A percentile compares a stretch with the other conserved stretches of the same genome.
Evolutionary conservation across 108 stramenopile species (phyloP).

Genomic region (Pseudonitzschia multiseries): DNA sequence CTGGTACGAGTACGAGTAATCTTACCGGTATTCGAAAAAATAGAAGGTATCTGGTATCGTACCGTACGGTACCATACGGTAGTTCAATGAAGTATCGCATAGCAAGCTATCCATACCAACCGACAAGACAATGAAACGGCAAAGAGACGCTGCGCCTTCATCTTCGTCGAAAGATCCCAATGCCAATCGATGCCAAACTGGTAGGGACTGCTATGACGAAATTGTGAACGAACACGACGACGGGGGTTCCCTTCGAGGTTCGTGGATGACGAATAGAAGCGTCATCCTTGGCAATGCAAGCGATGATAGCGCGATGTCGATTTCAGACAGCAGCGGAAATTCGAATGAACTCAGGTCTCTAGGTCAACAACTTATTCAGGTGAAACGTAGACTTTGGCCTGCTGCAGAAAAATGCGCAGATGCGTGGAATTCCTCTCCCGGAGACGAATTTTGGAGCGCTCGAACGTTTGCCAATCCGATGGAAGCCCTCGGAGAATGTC

Average conservation of each 20-base stretch:
- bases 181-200: background rate
- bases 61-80: too few relatives aligned
- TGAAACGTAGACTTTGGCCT: slow-evolving; percentile 60
- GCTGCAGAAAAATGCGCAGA: slow-evolving; percentile 51
- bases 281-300: background rate
- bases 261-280: slow-evolving; percentile 21
- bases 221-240: slow-evolving; percentile 18
- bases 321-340: background rate
- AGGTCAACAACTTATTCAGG: slow-evolving; percentile 42
- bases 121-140: slow-evolving; percentile 13
- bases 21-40: too few relatives aligned
- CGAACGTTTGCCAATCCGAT: slow-evolving; percentile 70
- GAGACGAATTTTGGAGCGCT: slow-evolving; percentile 58
- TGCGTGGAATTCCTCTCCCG: slow-evolving; percentile 4
- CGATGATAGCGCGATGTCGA: background rate
- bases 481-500: slow-evolving; percentile 60
- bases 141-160: background rate
- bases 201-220: slow-evolving; percentile 28
- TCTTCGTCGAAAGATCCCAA: background rate
- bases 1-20: background rate
- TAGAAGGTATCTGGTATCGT: too few relatives aligned
- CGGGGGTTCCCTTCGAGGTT: slow-evolving; percentile 17
- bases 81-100: too few relatives aligned
- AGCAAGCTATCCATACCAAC: too few relatives aligned
- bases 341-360: slow-evolving; percentile 12